A percentile compares a stretch with the other conserved stretches of the same genome.
Evolutionary conservation across 768 basidiomycete species (phyloP).

Genomic region (Galerina marginata): DNA sequence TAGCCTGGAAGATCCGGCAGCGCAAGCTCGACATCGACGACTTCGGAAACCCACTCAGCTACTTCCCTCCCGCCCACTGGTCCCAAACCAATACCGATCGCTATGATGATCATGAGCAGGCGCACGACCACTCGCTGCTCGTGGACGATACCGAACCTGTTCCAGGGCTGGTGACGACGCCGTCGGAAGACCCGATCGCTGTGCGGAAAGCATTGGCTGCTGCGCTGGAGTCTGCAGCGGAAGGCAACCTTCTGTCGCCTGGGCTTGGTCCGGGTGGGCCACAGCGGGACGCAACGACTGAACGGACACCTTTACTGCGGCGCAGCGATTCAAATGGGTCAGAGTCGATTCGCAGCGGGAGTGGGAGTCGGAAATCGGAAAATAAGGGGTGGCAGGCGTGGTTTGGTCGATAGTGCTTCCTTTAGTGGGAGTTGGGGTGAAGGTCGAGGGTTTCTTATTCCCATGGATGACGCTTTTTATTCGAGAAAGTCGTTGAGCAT

Average conservation of each 20-base stretch:
- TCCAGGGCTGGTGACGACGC: slow-evolving; percentile 12
- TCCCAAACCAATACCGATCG: no score
- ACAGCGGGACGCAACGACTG: background rate
- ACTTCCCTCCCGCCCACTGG: background rate
- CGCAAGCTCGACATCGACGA: slow-evolving; percentile 79
- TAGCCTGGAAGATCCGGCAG: slow-evolving; percentile 86
- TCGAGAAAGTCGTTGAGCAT: no score
- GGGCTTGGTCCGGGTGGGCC: background rate
- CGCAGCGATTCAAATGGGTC: slow-evolving; percentile 4
- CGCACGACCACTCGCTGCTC: background rate
- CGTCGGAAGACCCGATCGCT: slow-evolving; percentile 14
- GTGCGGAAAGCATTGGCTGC: slow-evolving; percentile 7
- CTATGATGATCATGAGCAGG: no score
- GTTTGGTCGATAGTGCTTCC: slow-evolving; percentile 14
- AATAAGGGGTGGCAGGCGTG: slow-evolving; percentile 18
- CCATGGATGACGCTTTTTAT: no score
- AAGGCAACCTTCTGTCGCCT: slow-evolving; percentile 13
- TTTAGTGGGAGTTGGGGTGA: no score
- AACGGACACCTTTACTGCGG: slow-evolving; percentile 20
- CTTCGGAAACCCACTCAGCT: slow-evolving; percentile 66
- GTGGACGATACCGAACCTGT: slow-evolving; percentile 13
- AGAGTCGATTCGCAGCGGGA: background rate
- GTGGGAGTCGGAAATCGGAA: background rate
- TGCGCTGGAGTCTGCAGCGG: slow-evolving; percentile 19
- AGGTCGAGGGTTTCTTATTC: no score